A percentile compares a stretch with the other conserved stretches of the same genome.
These are phyloP conservation scores for Fraxinus floribunda DNA, from an alignment of 305 asterid genomes.

Conservation along the genomic window DNA sequence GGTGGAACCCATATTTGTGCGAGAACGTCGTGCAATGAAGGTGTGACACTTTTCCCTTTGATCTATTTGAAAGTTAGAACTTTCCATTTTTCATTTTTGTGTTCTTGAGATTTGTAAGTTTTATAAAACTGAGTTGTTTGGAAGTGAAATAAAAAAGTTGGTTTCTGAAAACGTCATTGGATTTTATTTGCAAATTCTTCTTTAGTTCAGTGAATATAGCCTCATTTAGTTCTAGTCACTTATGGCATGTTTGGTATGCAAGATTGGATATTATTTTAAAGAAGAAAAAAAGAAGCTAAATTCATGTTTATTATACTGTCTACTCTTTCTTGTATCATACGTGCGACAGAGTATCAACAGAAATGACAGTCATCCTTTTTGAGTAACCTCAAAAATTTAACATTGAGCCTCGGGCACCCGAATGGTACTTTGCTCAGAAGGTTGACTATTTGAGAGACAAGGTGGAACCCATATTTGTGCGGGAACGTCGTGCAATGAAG, in stretches of 20 bases:
- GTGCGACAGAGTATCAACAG: background rate
- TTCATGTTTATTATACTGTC: background rate
- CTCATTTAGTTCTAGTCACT: background rate
- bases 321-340: background rate
- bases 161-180: background rate
- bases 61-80: background rate
- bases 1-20: constrained; percentile 82
- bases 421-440: constrained; percentile 86
- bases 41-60: constrained; percentile 34
- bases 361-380: background rate
- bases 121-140: background rate
- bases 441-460: constrained; percentile 90
- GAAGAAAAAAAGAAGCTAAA: background rate
- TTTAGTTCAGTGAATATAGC: background rate
- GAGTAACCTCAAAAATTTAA: constrained; percentile 33
- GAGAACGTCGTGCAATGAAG: constrained; percentile 99
- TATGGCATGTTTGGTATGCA: background rate
- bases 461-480: constrained; percentile 82
- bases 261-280: background rate
- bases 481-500: constrained; percentile 99
- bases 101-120: background rate
- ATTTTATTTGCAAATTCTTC: background rate
- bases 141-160: background rate
- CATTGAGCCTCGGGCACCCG: constrained; percentile 98
- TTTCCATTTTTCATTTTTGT: background rate